These are phyloP conservation scores for Aegilops umbellulata DNA, from an alignment of 176 grass and related monocot species.

Conservation along the genomic window DNA sequence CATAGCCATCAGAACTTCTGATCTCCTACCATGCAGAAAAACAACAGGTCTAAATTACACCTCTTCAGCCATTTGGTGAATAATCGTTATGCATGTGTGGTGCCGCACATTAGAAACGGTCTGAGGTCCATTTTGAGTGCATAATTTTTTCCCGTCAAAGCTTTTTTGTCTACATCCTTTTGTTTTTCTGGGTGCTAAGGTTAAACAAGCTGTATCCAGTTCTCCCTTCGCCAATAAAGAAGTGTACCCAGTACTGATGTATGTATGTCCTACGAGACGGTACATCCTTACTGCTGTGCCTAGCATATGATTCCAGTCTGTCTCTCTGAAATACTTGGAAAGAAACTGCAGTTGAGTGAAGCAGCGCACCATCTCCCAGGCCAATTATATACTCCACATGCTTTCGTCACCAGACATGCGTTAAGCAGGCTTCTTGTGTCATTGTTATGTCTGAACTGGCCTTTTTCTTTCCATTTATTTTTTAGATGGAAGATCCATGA, in stretches of 20 bases:
- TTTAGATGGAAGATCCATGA: background rate
- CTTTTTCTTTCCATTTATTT: background rate
- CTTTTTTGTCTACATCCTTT: background rate
- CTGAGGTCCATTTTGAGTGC: background rate
- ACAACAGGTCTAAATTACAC: slow-evolving; percentile 4
- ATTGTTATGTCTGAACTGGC: background rate
- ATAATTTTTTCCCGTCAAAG: background rate
- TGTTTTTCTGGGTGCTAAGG: slow-evolving; percentile 10
- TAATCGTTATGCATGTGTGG: slow-evolving; percentile 25
- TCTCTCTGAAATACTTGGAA: slow-evolving; percentile 3
- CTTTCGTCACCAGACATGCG: background rate
- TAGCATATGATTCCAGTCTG: background rate
- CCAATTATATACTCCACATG: background rate
- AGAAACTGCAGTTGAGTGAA: background rate
- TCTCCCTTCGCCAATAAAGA: background rate
- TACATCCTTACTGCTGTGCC: background rate
- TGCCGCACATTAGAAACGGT: slow-evolving; percentile 18
- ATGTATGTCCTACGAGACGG: background rate
- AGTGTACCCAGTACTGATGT: background rate
- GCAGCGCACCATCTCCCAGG: background rate
- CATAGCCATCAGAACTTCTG: slow-evolving; percentile 12
- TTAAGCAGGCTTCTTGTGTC: background rate
- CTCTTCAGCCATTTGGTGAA: slow-evolving; percentile 33
- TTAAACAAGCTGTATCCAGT: background rate
- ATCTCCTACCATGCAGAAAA: slow-evolving; percentile 6